Conservation (phyloP, 73 alveolate genomes). For the Paramecium sonneborni region DNA sequence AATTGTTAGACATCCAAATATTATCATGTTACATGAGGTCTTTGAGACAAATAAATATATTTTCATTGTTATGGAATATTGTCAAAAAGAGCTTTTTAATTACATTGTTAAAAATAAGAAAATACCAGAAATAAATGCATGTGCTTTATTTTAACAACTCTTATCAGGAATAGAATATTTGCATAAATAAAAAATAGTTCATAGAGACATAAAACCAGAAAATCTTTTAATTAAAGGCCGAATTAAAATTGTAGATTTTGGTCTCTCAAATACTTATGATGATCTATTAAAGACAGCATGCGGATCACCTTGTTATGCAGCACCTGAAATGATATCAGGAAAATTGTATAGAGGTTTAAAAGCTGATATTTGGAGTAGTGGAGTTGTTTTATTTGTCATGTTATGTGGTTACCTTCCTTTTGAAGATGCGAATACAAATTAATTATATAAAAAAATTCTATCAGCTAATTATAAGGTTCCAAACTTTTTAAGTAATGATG, state of each 20-base stretch:
- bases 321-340: conserved; percentile 94
- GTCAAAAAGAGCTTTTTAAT: conserved; percentile 84
- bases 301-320: conserved; percentile 93
- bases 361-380: conserved; percentile 94
- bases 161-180: conserved; percentile 92
- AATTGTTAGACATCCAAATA: conserved; percentile 81
- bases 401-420: conserved; percentile 94
- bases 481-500: conserved; percentile 64
- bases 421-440: conserved; percentile 87
- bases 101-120: conserved; percentile 78
- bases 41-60: conserved; percentile 73
- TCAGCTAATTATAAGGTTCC: conserved; percentile 86
- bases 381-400: conserved; percentile 93
- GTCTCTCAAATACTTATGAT: conserved; percentile 76
- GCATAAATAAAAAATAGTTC: conserved; percentile 80
- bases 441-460: conserved; percentile 84
- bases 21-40: conserved; percentile 79
- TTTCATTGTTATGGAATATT: conserved; percentile 85
- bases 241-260: conserved; percentile 90
- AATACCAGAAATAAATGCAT: conserved; percentile 82
- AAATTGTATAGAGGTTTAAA: conserved; percentile 72
- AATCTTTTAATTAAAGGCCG: conserved; percentile 80
- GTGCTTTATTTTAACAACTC: conserved; percentile 86
- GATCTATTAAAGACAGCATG: conserved; percentile 84
- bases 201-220: conserved; percentile 95